Evolutionary conservation across 1,284 basidiomycete species (phyloP).

Genomic region (Cystobasidiaceae sp.): DNA sequence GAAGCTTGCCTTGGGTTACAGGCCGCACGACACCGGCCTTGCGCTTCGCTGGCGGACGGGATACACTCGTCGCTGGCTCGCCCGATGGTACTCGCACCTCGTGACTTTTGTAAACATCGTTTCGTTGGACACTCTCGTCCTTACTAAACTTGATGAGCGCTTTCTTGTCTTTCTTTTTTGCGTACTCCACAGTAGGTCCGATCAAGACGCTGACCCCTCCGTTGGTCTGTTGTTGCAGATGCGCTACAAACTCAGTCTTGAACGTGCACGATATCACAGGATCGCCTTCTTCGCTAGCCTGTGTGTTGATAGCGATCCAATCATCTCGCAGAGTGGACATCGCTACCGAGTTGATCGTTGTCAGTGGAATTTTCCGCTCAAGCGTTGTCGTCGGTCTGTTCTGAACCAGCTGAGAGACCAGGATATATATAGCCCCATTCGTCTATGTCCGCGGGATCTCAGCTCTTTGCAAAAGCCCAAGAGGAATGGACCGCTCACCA

Average conservation of each 20-base stretch:
- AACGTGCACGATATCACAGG: slow-evolving; percentile 85
- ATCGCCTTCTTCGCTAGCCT: slow-evolving; percentile 81
- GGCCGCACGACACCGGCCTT: slow-evolving; percentile 78
- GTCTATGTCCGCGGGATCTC: slow-evolving; percentile 55
- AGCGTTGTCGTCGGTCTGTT: slow-evolving; percentile 60
- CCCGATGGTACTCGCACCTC: slow-evolving; percentile 82
- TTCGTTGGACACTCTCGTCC: slow-evolving; percentile 75
- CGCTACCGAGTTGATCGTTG: slow-evolving; percentile 76
- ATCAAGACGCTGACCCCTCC: slow-evolving; percentile 70
- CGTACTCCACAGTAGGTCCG: slow-evolving; percentile 74
- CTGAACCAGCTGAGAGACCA: slow-evolving; percentile 65
- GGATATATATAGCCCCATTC: slow-evolving; percentile 79
- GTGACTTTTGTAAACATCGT: slow-evolving; percentile 91
- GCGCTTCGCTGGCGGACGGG: slow-evolving; percentile 75
- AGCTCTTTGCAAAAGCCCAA: background rate
- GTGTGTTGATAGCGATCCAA: slow-evolving; percentile 83
- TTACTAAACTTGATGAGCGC: slow-evolving; percentile 81
- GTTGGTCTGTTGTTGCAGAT: slow-evolving; percentile 73
- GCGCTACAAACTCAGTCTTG: slow-evolving; percentile 90
- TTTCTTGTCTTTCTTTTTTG: slow-evolving; percentile 97
- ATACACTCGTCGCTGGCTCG: slow-evolving; percentile 73
- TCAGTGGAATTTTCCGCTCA: slow-evolving; percentile 84
- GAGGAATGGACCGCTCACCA: slow-evolving; percentile 56
- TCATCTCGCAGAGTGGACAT: slow-evolving; percentile 90
- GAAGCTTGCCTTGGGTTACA: slow-evolving; percentile 75